Conservation (phyloP, 2,329 filamentous ascomycete genomes). For the Cytospora leucostoma region DNA sequence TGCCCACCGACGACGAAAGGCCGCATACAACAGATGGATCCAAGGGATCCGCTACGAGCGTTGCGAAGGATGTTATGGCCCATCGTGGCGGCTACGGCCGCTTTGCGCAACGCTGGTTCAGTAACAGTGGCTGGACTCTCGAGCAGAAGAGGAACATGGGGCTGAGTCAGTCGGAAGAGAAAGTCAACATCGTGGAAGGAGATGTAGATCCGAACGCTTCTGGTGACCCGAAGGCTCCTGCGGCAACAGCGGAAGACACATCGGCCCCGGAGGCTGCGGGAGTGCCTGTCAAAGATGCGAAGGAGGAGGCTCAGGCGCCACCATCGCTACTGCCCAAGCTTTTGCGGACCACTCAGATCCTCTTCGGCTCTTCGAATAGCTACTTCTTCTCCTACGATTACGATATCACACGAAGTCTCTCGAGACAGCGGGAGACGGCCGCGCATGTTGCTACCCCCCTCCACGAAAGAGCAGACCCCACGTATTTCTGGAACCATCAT, state of each 20-base stretch:
- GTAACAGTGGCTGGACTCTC: conserved; percentile 75
- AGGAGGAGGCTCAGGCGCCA: conserved; percentile 28
- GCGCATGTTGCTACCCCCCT: conserved; percentile 68
- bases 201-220: conserved; percentile 28
- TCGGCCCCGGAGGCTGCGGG: conserved; percentile 25
- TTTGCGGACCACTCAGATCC: conserved; percentile 77
- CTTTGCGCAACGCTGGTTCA: conserved; percentile 92
- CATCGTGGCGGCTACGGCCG: conserved; percentile 81
- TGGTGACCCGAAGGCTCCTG: conserved; percentile 17
- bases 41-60: conserved; percentile 52
- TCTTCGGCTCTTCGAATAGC: conserved; percentile 79
- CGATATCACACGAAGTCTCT: conserved; percentile 75
- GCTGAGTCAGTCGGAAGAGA: conserved; percentile 52
- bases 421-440: conserved; percentile 45
- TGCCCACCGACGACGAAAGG: conserved; percentile 42
- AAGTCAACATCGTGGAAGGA: conserved; percentile 44
- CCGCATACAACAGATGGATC: conserved; percentile 9
- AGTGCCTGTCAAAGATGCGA: conserved; percentile 22
- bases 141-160: conserved; percentile 71
- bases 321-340: conserved; percentile 73
- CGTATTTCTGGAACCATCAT: conserved; percentile 90
- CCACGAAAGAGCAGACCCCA: conserved; percentile 69
- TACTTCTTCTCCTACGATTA: conserved; percentile 97
- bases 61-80: conserved; percentile 86
- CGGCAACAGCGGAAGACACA: conserved; percentile 19